Base-by-base conservation (phyloP, 139 green algal genomes). In the Deuterostichococcus epilithicus region DNA sequence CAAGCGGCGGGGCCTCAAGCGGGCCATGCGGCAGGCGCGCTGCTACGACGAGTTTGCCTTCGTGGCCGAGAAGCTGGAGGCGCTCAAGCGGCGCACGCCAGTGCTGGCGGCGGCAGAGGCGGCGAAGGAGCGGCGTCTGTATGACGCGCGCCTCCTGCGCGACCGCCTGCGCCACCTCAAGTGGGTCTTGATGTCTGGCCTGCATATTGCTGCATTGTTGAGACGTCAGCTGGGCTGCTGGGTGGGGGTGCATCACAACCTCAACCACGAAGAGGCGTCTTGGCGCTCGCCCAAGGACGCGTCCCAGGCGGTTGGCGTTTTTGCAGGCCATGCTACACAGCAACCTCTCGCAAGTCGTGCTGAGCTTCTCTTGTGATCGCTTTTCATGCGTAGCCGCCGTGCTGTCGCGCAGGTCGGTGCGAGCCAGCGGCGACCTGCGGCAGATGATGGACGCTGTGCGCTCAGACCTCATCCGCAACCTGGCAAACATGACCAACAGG, bases 391-490 rank as follows among this genome's bases (percentile, higher is more conserved):
- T 63, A 28, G 15, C 22, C n/a, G 22, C 33, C 38, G 4, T 52
- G 10, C 42, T 52, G 42, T 63, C 18, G 18, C 18, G 52, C 52
- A 69, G 81, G 38, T 60, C 37, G 36, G 85, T 95, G 33, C 73
- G 87, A 0, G 52, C 76, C 10, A 72, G 78, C 25, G 91, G 86
- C 37, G 82, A 90, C 52, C 82, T 95, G 13, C 71, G 82, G 3
- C 90, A 98, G 60, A 93, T 97, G 66, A 93, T 96, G 85, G 95
- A 96, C 81, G 88, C 84, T 1, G 82, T 99, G 68, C 85, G 95
- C 20, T 83, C 92, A n/a, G 95, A 99, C 87, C 85, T 98, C 32
- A 81, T 97, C 33, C 85, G 95, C 60, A 98, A 98, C 84, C 85
- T 99, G 25, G 95, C 93, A n/a, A 97, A 97, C 83, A 94, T 98